These are phyloP conservation scores for Myxozyma udenii DNA, from an alignment of 805 yeast species.

Conservation along the genomic window DNA sequence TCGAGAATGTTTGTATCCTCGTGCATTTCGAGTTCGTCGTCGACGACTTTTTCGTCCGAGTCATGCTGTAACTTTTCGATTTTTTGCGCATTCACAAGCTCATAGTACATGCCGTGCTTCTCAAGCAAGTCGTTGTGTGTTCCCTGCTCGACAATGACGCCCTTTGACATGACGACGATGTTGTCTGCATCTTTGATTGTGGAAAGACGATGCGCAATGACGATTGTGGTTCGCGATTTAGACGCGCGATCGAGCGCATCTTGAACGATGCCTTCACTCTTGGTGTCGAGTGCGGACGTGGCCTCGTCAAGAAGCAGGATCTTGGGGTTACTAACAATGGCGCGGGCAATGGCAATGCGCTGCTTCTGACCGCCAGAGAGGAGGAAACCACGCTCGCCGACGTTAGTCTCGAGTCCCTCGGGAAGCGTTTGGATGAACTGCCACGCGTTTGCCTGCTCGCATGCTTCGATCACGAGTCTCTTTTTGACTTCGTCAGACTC, in stretches of 20 bases:
- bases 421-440: slow-evolving; percentile 52
- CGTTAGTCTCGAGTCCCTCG: slow-evolving; percentile 46
- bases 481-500: slow-evolving; percentile 42
- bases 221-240: slow-evolving; percentile 44
- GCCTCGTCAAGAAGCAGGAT: slow-evolving; percentile 63
- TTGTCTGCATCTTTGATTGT: slow-evolving; percentile 51
- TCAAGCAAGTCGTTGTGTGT: slow-evolving; percentile 36
- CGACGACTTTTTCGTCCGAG: not conserved
- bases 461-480: slow-evolving; percentile 43
- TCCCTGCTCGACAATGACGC: slow-evolving; percentile 46
- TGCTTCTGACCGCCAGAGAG: slow-evolving; percentile 69
- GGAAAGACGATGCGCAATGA: slow-evolving; percentile 52
- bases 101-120: slow-evolving; percentile 30
- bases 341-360: slow-evolving; percentile 62
- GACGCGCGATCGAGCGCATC: slow-evolving; percentile 44
- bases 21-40: not conserved
- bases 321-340: slow-evolving; percentile 53
- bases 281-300: slow-evolving; percentile 62
- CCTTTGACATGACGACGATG: slow-evolving; percentile 45
- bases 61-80: slow-evolving; percentile 12
- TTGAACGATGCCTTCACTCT: slow-evolving; percentile 59
- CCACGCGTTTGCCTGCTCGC: slow-evolving; percentile 52
- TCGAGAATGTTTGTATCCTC: not conserved
- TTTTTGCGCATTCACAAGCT: slow-evolving; percentile 40
- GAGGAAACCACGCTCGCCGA: slow-evolving; percentile 59